A percentile compares a stretch with the other conserved stretches of the same genome.
These are phyloP conservation scores for Kodamaea kaohsiungensis DNA, from an alignment of 805 yeast genomes.

Conservation along the genomic window DNA sequence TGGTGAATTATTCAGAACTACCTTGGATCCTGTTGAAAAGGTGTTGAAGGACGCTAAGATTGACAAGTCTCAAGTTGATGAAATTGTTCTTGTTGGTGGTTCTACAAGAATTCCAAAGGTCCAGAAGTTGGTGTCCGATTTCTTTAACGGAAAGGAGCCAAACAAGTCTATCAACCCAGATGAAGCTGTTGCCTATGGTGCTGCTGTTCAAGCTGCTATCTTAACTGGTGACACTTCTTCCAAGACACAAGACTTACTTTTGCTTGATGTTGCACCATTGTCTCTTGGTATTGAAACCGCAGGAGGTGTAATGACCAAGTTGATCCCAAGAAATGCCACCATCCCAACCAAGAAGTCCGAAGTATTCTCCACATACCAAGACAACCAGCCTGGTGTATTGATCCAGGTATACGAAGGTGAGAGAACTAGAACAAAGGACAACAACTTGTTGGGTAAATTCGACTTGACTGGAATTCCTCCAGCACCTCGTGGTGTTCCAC, in stretches of 20 bases:
- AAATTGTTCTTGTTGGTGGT: slow-evolving; percentile 97
- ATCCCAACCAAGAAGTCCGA: slow-evolving; percentile 95
- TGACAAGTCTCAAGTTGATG: slow-evolving; percentile 84
- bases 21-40: slow-evolving; percentile 94
- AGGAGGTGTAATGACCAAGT: slow-evolving; percentile 96
- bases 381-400: slow-evolving; percentile 93
- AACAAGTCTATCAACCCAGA: slow-evolving; percentile 98
- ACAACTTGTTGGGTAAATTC: slow-evolving; percentile 84
- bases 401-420: slow-evolving; percentile 97
- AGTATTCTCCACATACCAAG: slow-evolving; percentile 93
- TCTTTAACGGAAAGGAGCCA: slow-evolving; percentile 92
- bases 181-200: slow-evolving; percentile 99
- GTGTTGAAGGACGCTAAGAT: slow-evolving; percentile 92
- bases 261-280: slow-evolving; percentile 91
- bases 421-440: slow-evolving; percentile 91
- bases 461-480: slow-evolving; percentile 87
- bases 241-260: slow-evolving; percentile 52
- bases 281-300: slow-evolving; percentile 96
- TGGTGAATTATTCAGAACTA: slow-evolving; percentile 88
- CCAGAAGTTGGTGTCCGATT: slow-evolving; percentile 87
- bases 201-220: slow-evolving; percentile 99
- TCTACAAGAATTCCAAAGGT: slow-evolving; percentile 99
- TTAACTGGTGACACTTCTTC: slow-evolving; percentile 77
- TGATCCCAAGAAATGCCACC: slow-evolving; percentile 92
- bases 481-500: slow-evolving; percentile 91